These are phyloP conservation scores for Primulina eburnea DNA, from an alignment of 257 asterid species.

Conservation along the genomic window DNA sequence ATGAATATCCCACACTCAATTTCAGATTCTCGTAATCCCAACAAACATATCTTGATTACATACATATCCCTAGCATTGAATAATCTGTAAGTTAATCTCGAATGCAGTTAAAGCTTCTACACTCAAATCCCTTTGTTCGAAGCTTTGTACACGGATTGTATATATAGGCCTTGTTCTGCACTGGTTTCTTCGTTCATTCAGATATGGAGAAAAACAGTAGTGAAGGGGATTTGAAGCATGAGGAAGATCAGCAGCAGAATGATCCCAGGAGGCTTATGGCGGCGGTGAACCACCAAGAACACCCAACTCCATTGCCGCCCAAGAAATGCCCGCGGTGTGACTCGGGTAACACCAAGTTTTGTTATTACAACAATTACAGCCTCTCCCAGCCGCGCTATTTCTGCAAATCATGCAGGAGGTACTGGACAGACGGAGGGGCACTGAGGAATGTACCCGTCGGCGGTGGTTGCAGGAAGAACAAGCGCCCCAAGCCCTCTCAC, in stretches of 20 bases:
- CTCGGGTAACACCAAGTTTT: constrained; percentile 35
- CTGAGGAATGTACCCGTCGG: constrained; percentile 41
- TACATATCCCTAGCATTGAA: constrained; percentile 32
- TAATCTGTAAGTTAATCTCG: constrained; percentile 15
- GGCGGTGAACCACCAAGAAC: constrained; percentile 24
- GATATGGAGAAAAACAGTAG: constrained; percentile 36
- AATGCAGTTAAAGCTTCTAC: constrained; percentile 33
- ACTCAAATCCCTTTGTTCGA: constrained; percentile 6
- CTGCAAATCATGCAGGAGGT: constrained; percentile 38
- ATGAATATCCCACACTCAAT: not conserved
- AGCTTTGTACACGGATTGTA: not conserved
- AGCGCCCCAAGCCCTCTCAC: constrained; percentile 14
- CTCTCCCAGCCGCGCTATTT: constrained; percentile 36
- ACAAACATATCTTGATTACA: constrained; percentile 31
- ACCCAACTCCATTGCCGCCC: constrained; percentile 18
- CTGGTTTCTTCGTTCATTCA: not conserved
- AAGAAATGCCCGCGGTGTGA: constrained; percentile 38
- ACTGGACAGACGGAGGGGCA: constrained; percentile 44
- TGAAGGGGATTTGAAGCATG: constrained; percentile 21
- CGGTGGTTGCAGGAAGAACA: constrained; percentile 34
- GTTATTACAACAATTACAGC: constrained; percentile 38
- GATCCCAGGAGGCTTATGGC: constrained; percentile 29
- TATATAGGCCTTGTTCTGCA: constrained; percentile 15
- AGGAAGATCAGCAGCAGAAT: constrained; percentile 23
- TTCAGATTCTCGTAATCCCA: constrained; percentile 38